Percentiles rank a stretch among this genome's conserved stretches.
These are phyloP conservation scores for Kregervanrija pseudodelftensis DNA, from an alignment of 805 yeast species.

Conservation along the genomic window DNA sequence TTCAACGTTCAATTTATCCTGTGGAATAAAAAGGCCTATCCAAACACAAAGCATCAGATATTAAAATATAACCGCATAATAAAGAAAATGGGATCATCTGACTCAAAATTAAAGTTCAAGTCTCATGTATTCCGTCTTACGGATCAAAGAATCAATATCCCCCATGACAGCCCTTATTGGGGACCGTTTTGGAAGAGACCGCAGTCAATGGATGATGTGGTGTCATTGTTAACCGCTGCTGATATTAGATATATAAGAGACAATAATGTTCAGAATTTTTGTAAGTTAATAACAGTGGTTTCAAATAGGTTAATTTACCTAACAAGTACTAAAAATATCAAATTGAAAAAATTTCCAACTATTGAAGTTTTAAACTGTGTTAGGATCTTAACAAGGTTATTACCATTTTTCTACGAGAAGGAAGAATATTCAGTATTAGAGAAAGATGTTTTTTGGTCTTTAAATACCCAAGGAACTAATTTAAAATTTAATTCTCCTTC, in stretches of 20 bases:
- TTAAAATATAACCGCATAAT: not conserved
- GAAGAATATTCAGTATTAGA: constrained; percentile 29
- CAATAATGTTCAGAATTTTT: constrained; percentile 49
- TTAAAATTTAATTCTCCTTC: not conserved
- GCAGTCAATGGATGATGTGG: constrained; percentile 47
- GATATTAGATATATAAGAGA: constrained; percentile 59
- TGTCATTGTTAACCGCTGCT: constrained; percentile 43
- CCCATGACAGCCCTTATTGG: constrained; percentile 37
- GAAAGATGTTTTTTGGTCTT: constrained; percentile 39
- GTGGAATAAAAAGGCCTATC: too few relatives aligned
- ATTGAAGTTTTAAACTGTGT: constrained; percentile 50
- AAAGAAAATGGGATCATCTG: constrained; percentile 60
- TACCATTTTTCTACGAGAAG: constrained; percentile 64
- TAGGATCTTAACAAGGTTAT: constrained; percentile 53
- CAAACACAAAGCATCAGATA: not conserved
- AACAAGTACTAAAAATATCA: constrained; percentile 18
- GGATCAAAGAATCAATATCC: constrained; percentile 33
- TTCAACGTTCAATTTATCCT: too few relatives aligned
- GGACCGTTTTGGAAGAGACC: constrained; percentile 40
- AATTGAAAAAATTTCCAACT: constrained; percentile 18
- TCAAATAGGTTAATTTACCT: constrained; percentile 28
- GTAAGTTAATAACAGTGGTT: constrained; percentile 40
- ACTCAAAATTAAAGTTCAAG: constrained; percentile 55
- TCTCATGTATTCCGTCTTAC: constrained; percentile 54
- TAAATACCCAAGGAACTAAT: too few relatives aligned